phyloP scores from a whole-genome alignment of 768 basidiomycete species.

The Pleurotus tuoliensis region DNA sequence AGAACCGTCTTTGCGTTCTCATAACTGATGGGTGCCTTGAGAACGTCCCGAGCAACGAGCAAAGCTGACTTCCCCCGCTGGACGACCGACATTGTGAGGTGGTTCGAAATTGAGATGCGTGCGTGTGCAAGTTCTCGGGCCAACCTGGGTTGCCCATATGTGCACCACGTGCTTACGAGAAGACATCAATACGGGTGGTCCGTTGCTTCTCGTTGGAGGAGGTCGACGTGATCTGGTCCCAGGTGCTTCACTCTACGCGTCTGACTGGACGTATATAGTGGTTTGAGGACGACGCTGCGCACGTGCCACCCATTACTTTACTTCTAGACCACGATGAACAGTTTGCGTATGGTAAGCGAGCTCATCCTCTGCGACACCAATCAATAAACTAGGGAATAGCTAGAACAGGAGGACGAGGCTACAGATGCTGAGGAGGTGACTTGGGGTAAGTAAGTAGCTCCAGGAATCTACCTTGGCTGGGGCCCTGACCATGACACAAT shows the following conservation, averaged over 20 bases:
- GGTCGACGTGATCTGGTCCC: no score
- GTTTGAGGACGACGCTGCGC: neutral
- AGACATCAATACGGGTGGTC: no score
- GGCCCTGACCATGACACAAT: neutral
- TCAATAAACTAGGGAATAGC: constrained; percentile 31
- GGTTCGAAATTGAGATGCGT: neutral
- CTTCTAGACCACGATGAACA: constrained; percentile 25
- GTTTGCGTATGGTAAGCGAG: constrained; percentile 54
- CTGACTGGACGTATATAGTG: no score
- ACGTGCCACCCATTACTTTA: neutral
- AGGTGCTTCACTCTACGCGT: no score
- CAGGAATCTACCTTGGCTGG: constrained; percentile 7
- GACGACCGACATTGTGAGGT: neutral
- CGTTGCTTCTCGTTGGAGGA: no score
- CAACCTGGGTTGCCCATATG: neutral
- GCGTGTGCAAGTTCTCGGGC: constrained; percentile 1
- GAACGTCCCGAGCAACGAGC: constrained; percentile 2
- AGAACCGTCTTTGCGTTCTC: constrained; percentile 54
- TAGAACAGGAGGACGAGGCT: constrained; percentile 73
- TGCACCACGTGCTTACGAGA: neutral
- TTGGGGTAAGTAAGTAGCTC: constrained; percentile 59
- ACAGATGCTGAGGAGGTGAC: constrained; percentile 77
- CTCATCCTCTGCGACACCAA: neutral
- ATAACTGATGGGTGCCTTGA: constrained; percentile 16
- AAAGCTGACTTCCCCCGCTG: neutral